Conservation (phyloP, 306 rosid species). For the Ceratonia siliqua region DNA sequence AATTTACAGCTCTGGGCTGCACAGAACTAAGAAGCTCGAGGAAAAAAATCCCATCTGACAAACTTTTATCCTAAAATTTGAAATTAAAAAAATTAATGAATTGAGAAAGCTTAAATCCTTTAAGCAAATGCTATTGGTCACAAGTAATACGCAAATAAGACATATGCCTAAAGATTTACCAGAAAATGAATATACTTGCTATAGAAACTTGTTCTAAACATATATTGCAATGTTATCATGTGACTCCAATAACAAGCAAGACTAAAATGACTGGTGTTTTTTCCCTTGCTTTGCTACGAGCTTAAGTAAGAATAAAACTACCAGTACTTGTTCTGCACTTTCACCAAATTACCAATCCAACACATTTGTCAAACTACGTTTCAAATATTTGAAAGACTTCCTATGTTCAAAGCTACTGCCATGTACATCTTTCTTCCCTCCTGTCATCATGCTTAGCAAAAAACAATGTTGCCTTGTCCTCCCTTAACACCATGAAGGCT, state of each 20-base stretch:
- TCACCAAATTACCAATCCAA: background rate
- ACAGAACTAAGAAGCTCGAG: slow-evolving; percentile 95
- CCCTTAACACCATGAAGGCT: too few species aligned
- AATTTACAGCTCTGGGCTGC: slow-evolving; percentile 87
- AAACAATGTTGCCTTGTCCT: too few species aligned
- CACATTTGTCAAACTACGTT: too few species aligned
- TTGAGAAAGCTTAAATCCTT: background rate
- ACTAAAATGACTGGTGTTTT: too few species aligned
- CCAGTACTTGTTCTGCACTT: background rate
- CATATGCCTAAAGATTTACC: background rate
- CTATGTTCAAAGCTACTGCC: background rate
- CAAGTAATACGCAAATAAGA: background rate
- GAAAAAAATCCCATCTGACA: slow-evolving; percentile 89
- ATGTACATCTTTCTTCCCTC: too few species aligned
- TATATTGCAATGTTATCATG: background rate
- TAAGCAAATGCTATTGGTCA: background rate
- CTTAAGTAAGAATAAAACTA: background rate
- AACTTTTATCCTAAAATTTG: slow-evolving; percentile 73
- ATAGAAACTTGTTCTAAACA: background rate
- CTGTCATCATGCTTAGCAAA: too few species aligned
- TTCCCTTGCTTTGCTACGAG: too few species aligned
- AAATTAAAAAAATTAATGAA: slow-evolving; percentile 23
- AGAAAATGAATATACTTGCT: background rate
- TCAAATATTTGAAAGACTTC: background rate
- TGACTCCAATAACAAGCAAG: background rate